These are phyloP conservation scores for Adiantum capillusveneris DNA, from an alignment of 75 land plant species.

Conservation along the genomic window DNA sequence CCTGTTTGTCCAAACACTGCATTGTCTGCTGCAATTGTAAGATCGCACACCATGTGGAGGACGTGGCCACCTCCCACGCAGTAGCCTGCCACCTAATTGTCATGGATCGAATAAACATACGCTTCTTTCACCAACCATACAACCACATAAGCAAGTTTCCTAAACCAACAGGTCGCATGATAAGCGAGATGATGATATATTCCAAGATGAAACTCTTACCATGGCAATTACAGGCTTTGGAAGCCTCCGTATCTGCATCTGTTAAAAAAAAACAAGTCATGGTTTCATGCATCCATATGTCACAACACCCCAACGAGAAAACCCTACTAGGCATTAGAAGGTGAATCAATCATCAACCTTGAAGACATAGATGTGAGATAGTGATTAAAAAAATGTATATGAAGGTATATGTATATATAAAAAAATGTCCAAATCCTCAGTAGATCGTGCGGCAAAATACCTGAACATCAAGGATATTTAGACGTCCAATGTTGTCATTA, in stretches of 20 bases:
- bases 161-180: no score
- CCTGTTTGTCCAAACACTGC: constrained; percentile 97
- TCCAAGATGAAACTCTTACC: constrained; percentile 54
- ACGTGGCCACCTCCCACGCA: constrained; percentile 97
- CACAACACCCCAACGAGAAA: no score
- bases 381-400: no score
- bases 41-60: constrained; percentile 94
- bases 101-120: background rate
- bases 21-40: constrained; percentile 96
- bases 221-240: constrained; percentile 98
- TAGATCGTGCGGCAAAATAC: no score
- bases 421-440: no score
- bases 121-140: background rate
- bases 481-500: constrained; percentile 71
- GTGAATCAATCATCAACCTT: no score
- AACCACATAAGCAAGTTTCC: no score
- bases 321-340: no score
- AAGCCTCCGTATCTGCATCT: constrained; percentile 91
- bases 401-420: no score
- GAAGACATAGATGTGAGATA: no score
- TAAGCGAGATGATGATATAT: no score
- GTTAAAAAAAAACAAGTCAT: constrained; percentile 1
- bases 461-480: constrained; percentile 92
- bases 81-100: constrained; percentile 96
- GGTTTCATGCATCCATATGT: no score